These are phyloP conservation scores for Bolboschoenus planiculmis DNA, from an alignment of 176 grass and related monocot genomes.

Conservation along the genomic window DNA sequence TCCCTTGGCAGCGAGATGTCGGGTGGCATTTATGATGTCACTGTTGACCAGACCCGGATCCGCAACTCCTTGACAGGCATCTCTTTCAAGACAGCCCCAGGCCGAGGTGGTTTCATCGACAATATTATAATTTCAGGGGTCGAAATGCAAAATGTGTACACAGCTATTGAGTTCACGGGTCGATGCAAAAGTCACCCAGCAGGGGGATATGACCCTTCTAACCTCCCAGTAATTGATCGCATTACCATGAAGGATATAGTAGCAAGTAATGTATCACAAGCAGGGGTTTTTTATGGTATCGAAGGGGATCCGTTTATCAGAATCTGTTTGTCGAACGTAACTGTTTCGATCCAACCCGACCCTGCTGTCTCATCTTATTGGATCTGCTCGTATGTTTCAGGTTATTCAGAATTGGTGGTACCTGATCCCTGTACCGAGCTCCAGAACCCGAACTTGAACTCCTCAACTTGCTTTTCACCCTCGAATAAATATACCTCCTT, in stretches of 20 bases:
- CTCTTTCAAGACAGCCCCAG: constrained; percentile 51
- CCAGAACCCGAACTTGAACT: constrained; percentile 32
- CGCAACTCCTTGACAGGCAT: constrained; percentile 46
- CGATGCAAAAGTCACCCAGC: constrained; percentile 45
- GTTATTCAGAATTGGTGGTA: constrained; percentile 55
- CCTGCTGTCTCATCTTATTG: constrained; percentile 29
- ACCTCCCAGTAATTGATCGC: constrained; percentile 39
- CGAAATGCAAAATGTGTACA: constrained; percentile 44
- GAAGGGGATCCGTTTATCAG: constrained; percentile 49
- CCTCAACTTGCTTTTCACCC: constrained; percentile 57
- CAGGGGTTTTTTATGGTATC: constrained; percentile 67
- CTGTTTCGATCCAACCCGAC: constrained; percentile 27
- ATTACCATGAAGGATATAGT: constrained; percentile 68
- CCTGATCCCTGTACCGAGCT: constrained; percentile 66
- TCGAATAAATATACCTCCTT: constrained; percentile 32
- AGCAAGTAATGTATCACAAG: constrained; percentile 50
- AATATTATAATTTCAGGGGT: constrained; percentile 49
- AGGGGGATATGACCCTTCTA: constrained; percentile 47
- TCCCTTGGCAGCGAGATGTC: constrained; percentile 93
- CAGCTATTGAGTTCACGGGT: constrained; percentile 65
- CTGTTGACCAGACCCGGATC: constrained; percentile 34
- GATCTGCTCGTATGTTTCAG: constrained; percentile 69
- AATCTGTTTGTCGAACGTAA: constrained; percentile 73
- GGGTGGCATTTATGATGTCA: constrained; percentile 65
- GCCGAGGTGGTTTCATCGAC: constrained; percentile 58